Percentiles rank a stretch among this genome's conserved stretches.
Evolutionary conservation across 2,329 filamentous ascomycete genomes (phyloP).

Genomic region (Colletotrichum sansevieriae): DNA sequence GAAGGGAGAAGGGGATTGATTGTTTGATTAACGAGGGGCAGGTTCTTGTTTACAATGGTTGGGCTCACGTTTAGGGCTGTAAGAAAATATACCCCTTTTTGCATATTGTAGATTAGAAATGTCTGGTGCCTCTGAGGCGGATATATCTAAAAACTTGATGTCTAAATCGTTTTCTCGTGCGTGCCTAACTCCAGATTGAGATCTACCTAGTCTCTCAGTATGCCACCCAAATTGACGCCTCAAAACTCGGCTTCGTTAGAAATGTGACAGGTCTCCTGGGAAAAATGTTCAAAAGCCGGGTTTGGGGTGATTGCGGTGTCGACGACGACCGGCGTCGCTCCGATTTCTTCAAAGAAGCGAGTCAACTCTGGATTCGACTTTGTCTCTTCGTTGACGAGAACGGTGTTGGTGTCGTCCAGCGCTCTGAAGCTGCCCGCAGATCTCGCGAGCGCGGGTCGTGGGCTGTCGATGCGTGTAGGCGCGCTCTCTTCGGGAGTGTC

Average conservation of each 20-base stretch:
- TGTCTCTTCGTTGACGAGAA: conserved; percentile 3
- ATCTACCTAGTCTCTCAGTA: background rate
- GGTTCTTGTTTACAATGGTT: conserved; percentile 68
- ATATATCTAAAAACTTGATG: no score
- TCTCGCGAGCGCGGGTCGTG: conserved; percentile 1
- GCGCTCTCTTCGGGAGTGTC: background rate
- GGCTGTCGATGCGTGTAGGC: background rate
- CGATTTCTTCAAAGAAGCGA: conserved; percentile 17
- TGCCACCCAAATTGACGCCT: conserved; percentile 18
- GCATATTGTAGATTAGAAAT: background rate
- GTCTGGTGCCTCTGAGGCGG: no score
- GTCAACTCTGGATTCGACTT: background rate
- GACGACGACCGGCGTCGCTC: background rate
- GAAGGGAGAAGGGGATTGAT: conserved; percentile 60
- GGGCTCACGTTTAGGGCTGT: conserved; percentile 64
- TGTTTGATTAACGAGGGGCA: conserved; percentile 74
- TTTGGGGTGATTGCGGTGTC: no score
- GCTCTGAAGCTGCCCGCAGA: background rate
- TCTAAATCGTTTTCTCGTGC: no score
- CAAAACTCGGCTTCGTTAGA: background rate
- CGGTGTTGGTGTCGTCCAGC: background rate
- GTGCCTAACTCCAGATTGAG: no score
- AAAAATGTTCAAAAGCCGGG: background rate
- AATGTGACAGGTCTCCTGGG: background rate
- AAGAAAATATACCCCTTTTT: conserved; percentile 22